Evolutionary conservation across 495 filamentous ascomycete species (phyloP), one percentile per base, ranked within the genome.

Genomic region (Lophiostoma macrostomum): DNA sequence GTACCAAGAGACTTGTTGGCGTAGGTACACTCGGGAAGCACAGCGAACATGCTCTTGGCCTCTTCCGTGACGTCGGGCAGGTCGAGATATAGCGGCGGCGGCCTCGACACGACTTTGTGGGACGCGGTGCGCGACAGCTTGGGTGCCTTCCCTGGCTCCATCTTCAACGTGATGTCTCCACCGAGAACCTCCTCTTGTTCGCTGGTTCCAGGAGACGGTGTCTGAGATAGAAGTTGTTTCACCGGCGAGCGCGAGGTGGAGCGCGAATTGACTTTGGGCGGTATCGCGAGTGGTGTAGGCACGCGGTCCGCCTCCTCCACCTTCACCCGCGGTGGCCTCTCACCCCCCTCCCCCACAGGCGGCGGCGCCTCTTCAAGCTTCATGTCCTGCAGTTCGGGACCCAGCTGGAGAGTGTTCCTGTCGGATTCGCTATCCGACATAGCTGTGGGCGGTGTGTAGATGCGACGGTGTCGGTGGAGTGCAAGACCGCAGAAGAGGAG

Each of bases 1-100:
- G 84, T 82, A 20, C 93, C 93, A 71, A 97, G 84, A 48, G 85
- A 80, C 64, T 90, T 95, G 56, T 87, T 86, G 13, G 86, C 87
- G 69, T 97, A 99, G 27, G 83, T 83, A 64, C 91, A 97, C 50
- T 83, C 77, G 30, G 79, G 71, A 52, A 99, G 90, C 19, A 89
- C 74, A 50, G 87, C 77, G 62, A 99, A 99, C n/a, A 78, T 81
- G 8, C 69, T 67, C 61, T 77, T 81, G 4, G 93, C 86, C 48
- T 94, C 88, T 6, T 71, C 73, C 5, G 88, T 94, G 58, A 80
- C 83, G 67, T 91, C 82, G 11, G 83, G 81, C 16, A 89, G 69
- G 64, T 91, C 72, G 52, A 75, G 66, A 70, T 83, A 93, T 0
- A 95, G 72, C 34, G 71, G 74, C 32, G 84, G 80, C 20, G 82